Evolutionary conservation across 108 stramenopile species (phyloP).

Genomic region (Skeletonema costatum): DNA sequence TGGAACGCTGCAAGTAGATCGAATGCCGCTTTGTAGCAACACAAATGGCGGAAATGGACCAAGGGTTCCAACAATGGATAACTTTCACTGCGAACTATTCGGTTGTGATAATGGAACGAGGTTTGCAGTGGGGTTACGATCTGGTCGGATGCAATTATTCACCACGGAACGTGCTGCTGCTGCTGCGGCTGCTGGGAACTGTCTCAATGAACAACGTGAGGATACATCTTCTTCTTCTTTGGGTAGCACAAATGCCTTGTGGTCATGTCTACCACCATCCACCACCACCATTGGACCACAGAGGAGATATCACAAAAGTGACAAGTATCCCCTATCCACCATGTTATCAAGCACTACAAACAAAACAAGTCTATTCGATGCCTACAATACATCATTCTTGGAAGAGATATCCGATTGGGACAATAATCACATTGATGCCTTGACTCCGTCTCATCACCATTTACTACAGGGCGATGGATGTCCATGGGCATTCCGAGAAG

Average conservation of each 20-base stretch:
- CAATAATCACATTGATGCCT: background rate
- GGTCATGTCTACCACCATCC: background rate
- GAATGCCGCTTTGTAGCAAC: background rate
- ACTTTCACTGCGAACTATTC: background rate
- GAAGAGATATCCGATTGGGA: background rate
- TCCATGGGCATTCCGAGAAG: background rate
- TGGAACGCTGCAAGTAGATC: background rate
- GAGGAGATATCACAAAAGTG: background rate
- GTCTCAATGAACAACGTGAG: too few species aligned
- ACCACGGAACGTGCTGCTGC: background rate
- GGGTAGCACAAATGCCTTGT: background rate
- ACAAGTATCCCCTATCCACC: background rate
- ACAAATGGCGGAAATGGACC: background rate
- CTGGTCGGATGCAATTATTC: background rate
- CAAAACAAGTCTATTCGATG: background rate
- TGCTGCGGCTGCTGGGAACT: background rate
- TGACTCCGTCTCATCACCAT: background rate
- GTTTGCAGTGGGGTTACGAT: background rate
- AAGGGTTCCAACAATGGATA: background rate
- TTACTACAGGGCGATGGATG: background rate
- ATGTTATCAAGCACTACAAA: background rate
- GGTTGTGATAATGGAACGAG: background rate
- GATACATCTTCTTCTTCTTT: background rate
- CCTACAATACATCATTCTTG: background rate
- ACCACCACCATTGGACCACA: background rate